Base-by-base conservation (phyloP, 2,329 filamentous ascomycete genomes). In the Neonectria sp. region DNA sequence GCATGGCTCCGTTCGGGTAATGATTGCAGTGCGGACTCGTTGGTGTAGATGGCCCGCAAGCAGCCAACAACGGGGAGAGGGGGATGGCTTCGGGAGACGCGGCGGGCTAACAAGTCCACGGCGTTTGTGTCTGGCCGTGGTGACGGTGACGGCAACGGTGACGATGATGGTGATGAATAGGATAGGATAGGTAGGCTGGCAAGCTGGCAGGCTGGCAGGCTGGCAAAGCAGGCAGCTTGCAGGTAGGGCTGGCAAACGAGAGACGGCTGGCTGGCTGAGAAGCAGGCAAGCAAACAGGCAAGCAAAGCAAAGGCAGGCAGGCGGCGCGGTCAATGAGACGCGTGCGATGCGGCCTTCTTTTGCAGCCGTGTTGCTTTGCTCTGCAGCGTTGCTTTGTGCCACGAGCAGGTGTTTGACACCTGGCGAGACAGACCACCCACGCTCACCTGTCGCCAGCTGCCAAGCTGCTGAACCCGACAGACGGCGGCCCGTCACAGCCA, bases 1-100 rank as follows among this genome's bases (percentile, higher is more conserved):
- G 65, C 70, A 76, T 74, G 24, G 45, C 11, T 31, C 13, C 13
- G 49, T 35, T 56, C 25, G 33, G 12, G 69, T 63, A 51, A 27
- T 49, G 33, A 49, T 9, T 45, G 24, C 17, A 24, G 25, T 15
- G 46, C 46, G 60, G n/a, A 8, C 6, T 40, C 6, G 15, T 40
- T 17, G 46, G 48, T 51, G 48, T 51, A 31, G 40, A 43, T 43
- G 40, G 17, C 8, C 40, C 40, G n/a, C 17, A 29, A 29, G 27
- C 27, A 29, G 27, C 21, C 21, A 35, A 48, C 25, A 51, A 25
- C n/a, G 55, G 15, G 48, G 37, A 3, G 33, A 11, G 4, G 37
- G n/a, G 11, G 9, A 40, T n/a, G 15, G 37, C 37, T 40, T n/a
- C 37, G 11, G n/a, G 15, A 40, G 37, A 40, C 37, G 37, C 37